A percentile compares a stretch with the other conserved stretches of the same genome.
Evolutionary conservation across 2,329 filamentous ascomycete species (phyloP).

Genomic region (Xylaria sp.): DNA sequence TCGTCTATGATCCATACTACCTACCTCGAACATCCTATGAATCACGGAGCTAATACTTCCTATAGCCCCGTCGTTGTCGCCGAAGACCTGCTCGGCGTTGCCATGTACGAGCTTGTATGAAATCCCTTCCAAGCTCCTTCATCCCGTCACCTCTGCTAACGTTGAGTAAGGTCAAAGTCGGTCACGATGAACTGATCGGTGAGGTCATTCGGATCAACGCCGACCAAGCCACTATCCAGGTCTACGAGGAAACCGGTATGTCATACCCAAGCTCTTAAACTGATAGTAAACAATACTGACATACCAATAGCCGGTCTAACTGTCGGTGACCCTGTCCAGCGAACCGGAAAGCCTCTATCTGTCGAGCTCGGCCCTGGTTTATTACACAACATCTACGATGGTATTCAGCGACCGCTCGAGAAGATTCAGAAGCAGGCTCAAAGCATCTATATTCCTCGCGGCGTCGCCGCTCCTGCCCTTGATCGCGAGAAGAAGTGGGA

Average conservation of each 20-base stretch:
- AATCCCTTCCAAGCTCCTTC: background rate
- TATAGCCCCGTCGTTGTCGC: conserved; percentile 89
- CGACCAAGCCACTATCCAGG: conserved; percentile 97
- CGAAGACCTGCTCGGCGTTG: conserved; percentile 98
- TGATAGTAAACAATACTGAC: conserved; percentile 14
- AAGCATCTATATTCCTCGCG: conserved; percentile 97
- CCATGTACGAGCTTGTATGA: conserved; percentile 98
- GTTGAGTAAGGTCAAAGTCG: conserved; percentile 80
- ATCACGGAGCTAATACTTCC: conserved; percentile 49
- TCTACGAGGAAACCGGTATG: conserved; percentile 98
- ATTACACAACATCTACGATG: conserved; percentile 99
- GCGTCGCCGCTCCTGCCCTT: conserved; percentile 87
- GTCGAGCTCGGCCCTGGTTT: conserved; percentile 97
- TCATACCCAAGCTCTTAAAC: conserved; percentile 8
- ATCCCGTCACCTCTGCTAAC: conserved; percentile 23
- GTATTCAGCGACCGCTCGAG: conserved; percentile 94
- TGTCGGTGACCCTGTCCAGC: conserved; percentile 90
- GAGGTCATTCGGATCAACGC: conserved; percentile 98
- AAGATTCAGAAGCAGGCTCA: conserved; percentile 80
- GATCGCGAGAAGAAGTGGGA: conserved; percentile 96
- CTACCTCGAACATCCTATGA: background rate
- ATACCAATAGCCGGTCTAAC: conserved; percentile 80
- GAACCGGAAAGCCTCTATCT: conserved; percentile 95
- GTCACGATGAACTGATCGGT: conserved; percentile 90
- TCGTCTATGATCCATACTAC: conserved; percentile 50